Conservation (phyloP, 1,284 basidiomycete species). For the Peniophora sp. region DNA sequence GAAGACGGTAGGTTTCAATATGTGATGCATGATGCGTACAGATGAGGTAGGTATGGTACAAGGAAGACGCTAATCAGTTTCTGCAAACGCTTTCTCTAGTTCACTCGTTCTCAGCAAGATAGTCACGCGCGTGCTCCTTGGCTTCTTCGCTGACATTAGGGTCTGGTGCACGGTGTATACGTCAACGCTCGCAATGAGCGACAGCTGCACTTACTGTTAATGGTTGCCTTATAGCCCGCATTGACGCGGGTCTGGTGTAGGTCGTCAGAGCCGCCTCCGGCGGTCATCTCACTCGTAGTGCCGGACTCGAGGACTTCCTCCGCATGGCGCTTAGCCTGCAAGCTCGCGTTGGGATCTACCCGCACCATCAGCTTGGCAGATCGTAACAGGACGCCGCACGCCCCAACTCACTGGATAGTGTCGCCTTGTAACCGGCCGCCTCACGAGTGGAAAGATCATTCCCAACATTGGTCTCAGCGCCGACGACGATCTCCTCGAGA, state of each 20-base stretch:
- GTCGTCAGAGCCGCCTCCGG: constrained; percentile 22
- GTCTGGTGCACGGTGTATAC: not conserved
- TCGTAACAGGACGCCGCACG: no score
- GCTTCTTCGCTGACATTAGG: not conserved
- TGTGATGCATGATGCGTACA: no score
- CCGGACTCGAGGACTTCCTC: constrained; percentile 23
- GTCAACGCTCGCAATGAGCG: no score
- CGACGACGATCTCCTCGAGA: constrained; percentile 19
- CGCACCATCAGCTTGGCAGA: no score
- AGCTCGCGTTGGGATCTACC: constrained; percentile 32
- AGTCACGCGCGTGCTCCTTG: not conserved
- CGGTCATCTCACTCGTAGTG: constrained; percentile 16
- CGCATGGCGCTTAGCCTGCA: constrained; percentile 39
- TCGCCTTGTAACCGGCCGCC: constrained; percentile 45
- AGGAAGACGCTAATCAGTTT: no score
- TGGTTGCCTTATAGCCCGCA: constrained; percentile 41
- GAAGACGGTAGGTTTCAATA: no score
- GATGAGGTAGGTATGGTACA: no score
- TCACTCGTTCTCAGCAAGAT: not conserved
- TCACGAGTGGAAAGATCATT: constrained; percentile 24
- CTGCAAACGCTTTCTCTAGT: no score
- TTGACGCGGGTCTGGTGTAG: constrained; percentile 32
- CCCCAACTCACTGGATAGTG: constrained; percentile 32
- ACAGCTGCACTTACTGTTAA: constrained; percentile 28
- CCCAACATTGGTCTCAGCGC: not conserved